These are phyloP conservation scores for Podila epigama DNA, from an alignment of 192 early-diverging fungal genomes.

Conservation along the genomic window DNA sequence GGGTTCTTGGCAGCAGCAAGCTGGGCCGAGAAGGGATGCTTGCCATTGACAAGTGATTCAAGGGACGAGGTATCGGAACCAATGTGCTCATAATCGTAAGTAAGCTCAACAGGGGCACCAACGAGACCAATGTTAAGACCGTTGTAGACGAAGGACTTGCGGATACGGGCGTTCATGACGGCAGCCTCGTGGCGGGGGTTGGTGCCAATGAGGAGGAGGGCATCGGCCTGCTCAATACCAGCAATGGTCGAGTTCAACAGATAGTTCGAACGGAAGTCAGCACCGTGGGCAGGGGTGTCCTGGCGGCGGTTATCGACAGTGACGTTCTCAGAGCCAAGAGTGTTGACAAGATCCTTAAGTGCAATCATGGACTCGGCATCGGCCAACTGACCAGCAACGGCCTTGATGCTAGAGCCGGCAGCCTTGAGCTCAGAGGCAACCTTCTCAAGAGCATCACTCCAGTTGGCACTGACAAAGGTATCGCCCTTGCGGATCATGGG, in stretches of 20 bases:
- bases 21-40: conserved; percentile 75
- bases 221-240: conserved; percentile 94
- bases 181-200: conserved; percentile 97
- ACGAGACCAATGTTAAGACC: conserved; percentile 82
- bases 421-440: conserved; percentile 76
- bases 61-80: conserved; percentile 71
- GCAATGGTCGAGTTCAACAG: conserved; percentile 82
- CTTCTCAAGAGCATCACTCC: conserved; percentile 83
- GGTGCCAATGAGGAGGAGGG: conserved; percentile 88
- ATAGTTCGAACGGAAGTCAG: conserved; percentile 92
- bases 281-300: conserved; percentile 57
- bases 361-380: conserved; percentile 95
- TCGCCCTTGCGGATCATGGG: conserved; percentile 88
- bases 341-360: conserved; percentile 95
- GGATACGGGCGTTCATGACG: conserved; percentile 94
- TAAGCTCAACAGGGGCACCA: conserved; percentile 80
- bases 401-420: conserved; percentile 71
- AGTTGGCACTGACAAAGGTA: conserved; percentile 83
- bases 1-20: conserved; percentile 90
- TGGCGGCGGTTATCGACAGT: conserved; percentile 71
- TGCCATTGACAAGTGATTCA: conserved; percentile 72
- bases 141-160: conserved; percentile 91
- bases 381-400: conserved; percentile 90
- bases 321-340: conserved; percentile 85
- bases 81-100: conserved; percentile 91